Evolutionary conservation across 768 basidiomycete species (phyloP), one percentile per base, ranked within the genome.

Genomic region (Lentinus tigrinus): DNA sequence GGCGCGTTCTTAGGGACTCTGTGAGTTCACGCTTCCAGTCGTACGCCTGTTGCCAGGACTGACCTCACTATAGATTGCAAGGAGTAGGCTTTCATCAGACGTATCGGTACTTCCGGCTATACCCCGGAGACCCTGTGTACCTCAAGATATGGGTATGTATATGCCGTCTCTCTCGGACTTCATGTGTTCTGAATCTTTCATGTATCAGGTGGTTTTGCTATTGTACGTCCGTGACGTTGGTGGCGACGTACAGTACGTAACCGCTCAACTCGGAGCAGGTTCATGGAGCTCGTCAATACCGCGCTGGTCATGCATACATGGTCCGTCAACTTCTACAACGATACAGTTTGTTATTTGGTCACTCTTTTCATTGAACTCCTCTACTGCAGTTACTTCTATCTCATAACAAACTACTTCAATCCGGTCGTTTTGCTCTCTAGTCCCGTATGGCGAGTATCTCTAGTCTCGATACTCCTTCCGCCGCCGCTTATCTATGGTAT

Each of bases 341-440:
- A 0, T 3, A 14, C 16, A 9, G 40, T 16, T 16, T 16, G 36
- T 37, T 37, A 37, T 8, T 8, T 8, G 8, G 16, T 37, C 36
- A 37, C 3, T 46, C 0, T 3, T 23, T 8, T 7, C n/a, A 10
- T 23, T 46, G 9, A 46, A 5, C 16, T 24, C 7, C 7, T 16
- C 21, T 5, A 9, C 24, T 2, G 3, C 17, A 57, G 56, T 8
- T 57, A 57, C 27, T 40, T 43, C 21, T 57, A 57, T 31, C 48
- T 57, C 23, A 39, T 57, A 2, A 44, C 28, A n/a, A 57, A 57
- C 56, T 51, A 34, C 27, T 37, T 26, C 26, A 48, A 56, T 4
- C 54, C 54, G 11, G 17, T 23, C 7, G 27, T 47, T 5, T 27
- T 56, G 6, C 37, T 39, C 5, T 9, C 31, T 9, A n/a, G 46